These are phyloP conservation scores for Pseudonitzschia multiseries DNA, from an alignment of 108 stramenopile species.

Conservation along the genomic window DNA sequence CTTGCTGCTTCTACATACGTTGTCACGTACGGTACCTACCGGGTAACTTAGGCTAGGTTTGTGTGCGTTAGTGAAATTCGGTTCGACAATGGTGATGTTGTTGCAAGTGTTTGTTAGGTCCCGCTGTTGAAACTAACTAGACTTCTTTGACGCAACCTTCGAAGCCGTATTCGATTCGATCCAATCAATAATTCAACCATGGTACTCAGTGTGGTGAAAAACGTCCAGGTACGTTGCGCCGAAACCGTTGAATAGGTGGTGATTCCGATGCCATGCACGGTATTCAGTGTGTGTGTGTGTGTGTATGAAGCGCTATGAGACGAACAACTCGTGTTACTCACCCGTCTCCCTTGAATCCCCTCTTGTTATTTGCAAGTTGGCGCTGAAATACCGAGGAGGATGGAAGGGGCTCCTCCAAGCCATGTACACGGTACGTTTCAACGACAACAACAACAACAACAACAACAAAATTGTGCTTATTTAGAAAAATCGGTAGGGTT, in stretches of 20 bases:
- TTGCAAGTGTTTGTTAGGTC: not conserved
- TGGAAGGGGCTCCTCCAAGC: slow-evolving; percentile 87
- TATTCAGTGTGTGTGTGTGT: no score
- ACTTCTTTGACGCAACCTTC: not conserved
- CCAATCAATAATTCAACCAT: not conserved
- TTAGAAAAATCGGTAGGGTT: not conserved
- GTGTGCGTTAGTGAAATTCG: not conserved
- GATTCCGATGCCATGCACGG: no score
- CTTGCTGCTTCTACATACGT: no score
- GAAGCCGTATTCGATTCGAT: not conserved
- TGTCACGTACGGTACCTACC: no score
- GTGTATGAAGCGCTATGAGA: no score
- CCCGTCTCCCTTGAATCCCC: no score
- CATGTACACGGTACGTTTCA: slow-evolving; percentile 85
- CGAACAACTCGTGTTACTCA: no score
- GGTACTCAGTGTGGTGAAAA: not conserved
- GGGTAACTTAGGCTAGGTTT: not conserved
- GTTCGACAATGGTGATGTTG: not conserved
- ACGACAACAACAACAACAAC: no score
- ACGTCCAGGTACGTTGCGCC: not conserved
- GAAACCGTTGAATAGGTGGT: no score
- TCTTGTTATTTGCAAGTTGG: slow-evolving; percentile 33
- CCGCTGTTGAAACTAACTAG: not conserved
- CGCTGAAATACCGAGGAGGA: slow-evolving; percentile 85
- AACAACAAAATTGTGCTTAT: no score